Evolutionary conservation across 345 rosid species (phyloP).

Genomic region (Eucalyptus coolabah): DNA sequence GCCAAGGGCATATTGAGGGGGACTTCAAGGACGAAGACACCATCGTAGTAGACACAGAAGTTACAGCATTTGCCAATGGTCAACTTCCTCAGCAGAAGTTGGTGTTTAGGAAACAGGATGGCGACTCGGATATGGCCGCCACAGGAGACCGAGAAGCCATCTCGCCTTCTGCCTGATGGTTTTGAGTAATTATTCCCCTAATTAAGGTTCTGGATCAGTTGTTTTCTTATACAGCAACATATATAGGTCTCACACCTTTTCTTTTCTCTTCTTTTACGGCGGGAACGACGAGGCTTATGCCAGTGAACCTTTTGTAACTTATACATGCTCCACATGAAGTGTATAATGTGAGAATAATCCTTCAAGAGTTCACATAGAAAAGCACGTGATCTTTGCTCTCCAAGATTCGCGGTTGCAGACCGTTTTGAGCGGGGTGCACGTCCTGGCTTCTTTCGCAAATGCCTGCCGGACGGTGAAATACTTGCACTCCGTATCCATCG

Average conservation of each 20-base stretch:
- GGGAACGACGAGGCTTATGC: background rate
- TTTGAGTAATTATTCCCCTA: background rate
- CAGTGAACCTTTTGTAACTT: background rate
- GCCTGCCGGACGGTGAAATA: background rate
- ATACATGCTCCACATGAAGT: background rate
- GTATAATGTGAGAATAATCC: background rate
- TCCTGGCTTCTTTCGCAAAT: background rate
- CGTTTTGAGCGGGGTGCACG: background rate
- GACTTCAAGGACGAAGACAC: constrained; percentile 82
- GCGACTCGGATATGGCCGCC: constrained; percentile 4
- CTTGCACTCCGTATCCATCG: background rate
- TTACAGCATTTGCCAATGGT: constrained; percentile 56
- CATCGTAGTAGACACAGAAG: constrained; percentile 59
- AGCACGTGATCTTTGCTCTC: background rate
- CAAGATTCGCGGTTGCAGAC: background rate
- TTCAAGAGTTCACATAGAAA: background rate
- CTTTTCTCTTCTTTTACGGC: background rate
- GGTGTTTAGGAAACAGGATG: constrained; percentile 37
- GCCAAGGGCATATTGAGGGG: constrained; percentile 91
- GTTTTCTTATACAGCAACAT: background rate
- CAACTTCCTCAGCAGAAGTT: constrained; percentile 85
- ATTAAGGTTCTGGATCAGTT: background rate
- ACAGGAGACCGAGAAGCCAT: constrained; percentile 16
- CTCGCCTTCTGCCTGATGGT: background rate
- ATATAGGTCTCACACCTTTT: background rate